Base-by-base conservation (phyloP, 148 eudicot species). In the Persicaria tinctoria region DNA sequence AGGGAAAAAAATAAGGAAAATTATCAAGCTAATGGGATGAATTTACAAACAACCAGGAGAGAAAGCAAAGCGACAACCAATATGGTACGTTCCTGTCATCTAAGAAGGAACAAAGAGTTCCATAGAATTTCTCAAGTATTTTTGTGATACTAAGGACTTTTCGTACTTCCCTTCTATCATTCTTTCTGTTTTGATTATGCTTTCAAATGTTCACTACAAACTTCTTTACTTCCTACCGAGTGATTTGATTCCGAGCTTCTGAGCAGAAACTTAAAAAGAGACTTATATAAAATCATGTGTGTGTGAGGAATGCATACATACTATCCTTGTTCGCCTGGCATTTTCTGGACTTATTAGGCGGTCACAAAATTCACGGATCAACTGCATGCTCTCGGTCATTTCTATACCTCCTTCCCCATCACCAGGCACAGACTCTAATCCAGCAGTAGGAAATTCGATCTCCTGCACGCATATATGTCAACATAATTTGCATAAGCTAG, bases 361-460 rank as follows among this genome's bases (percentile, higher is more conserved):
- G 85, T 92, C 91, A 82, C 98, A 95, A 72, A 90, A 95, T 78
- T 92, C 97, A 69, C 97, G 97, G 54, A 95, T 95, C 79, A 92
- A 81, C 77, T 89, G 91, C 91, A 92, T 86, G 80, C 97, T 95
- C 75, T 85, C 97, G 46, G 98, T 95, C 98, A 95, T 95, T 82
- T 95, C 98, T 48, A 63, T 90, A 64, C 97, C 98, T 8, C 98
- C 98, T 83, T 95, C 98, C 79, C 93, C 93, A 80, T 95, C 98
- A 88, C 98, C 98, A 82, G 98, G 97, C 6, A 91, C 98, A 75
- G 98, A 94, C 75, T 81, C 83, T 72, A 94, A 83, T 76, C 97
- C 98, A 62, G 98, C 89, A 62, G 98, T 91, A 69, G 97, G 98
- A 78, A 94, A 94, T 77, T 94, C 98, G 75, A 94, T 90, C 88